Percentiles rank a stretch among this genome's conserved stretches.
Conservation (phyloP, 495 filamentous ascomycete genomes). For the Amphirosellinia nigrospora region DNA sequence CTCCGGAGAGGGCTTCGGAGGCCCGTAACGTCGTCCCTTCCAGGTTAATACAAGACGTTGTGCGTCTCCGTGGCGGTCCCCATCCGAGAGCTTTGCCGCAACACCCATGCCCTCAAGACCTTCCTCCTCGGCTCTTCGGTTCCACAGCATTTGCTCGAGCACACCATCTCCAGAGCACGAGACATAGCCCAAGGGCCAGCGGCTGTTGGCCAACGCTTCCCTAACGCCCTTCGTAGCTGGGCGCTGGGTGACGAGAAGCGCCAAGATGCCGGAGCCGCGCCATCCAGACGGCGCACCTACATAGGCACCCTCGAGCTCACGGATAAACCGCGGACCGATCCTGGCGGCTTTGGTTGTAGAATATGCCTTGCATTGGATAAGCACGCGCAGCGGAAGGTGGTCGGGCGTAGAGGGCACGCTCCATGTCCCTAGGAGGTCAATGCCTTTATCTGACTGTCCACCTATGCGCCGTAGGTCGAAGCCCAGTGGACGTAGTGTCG, state of each 20-base stretch:
- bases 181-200: slow-evolving; percentile 68
- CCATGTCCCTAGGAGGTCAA: slow-evolving; percentile 88
- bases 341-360: slow-evolving; percentile 52
- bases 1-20: background rate
- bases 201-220: slow-evolving; percentile 69
- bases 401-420: slow-evolving; percentile 56
- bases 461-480: slow-evolving; percentile 77
- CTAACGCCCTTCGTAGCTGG: slow-evolving; percentile 61
- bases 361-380: slow-evolving; percentile 80
- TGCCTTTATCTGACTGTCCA: slow-evolving; percentile 75
- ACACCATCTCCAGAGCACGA: slow-evolving; percentile 55
- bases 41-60: slow-evolving; percentile 58
- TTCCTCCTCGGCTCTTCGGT: slow-evolving; percentile 63
- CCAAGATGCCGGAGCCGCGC: slow-evolving; percentile 65
- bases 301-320: slow-evolving; percentile 87
- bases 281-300: slow-evolving; percentile 71
- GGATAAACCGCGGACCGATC: slow-evolving; percentile 68
- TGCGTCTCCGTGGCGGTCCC: slow-evolving; percentile 32
- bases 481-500: slow-evolving; percentile 63
- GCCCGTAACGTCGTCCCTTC: slow-evolving; percentile 55
- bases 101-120: slow-evolving; percentile 71
- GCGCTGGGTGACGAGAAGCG: slow-evolving; percentile 61
- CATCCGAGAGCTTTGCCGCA: slow-evolving; percentile 55
- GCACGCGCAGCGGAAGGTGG: slow-evolving; percentile 58
- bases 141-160: slow-evolving; percentile 74